A percentile compares a stretch with the other conserved stretches of the same genome.
Evolutionary conservation across 441 rosid genomes (phyloP).

Genomic region (Populus hybrid): DNA sequence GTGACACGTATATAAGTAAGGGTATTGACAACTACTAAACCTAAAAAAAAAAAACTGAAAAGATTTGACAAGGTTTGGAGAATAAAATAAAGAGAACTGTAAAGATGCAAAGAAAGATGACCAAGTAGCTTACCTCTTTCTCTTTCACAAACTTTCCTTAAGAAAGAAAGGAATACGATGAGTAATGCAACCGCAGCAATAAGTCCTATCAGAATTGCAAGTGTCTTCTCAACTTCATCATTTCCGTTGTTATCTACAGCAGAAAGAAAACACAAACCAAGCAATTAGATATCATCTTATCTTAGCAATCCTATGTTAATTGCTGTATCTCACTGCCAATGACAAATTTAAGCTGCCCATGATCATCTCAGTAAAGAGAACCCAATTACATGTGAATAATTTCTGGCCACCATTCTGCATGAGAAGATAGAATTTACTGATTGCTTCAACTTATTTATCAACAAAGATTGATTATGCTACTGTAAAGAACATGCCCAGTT

Average conservation of each 20-base stretch:
- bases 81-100: not conserved
- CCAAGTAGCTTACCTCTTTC: conserved; percentile 45
- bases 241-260: conserved; percentile 36
- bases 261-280: not conserved
- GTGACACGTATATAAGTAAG: not conserved
- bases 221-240: conserved; percentile 63
- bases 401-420: not conserved
- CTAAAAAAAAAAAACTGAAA: not conserved
- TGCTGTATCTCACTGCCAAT: not conserved
- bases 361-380: not conserved
- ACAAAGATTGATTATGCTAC: not conserved
- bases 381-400: not conserved
- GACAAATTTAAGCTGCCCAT: not conserved
- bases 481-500: not conserved
- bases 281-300: not conserved
- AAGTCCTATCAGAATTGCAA: conserved; percentile 78
- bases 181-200: conserved; percentile 69
- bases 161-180: conserved; percentile 64
- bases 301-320: conserved; percentile 5
- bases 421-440: not conserved
- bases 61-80: not conserved
- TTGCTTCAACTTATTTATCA: not conserved
- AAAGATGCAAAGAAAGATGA: not conserved
- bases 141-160: conserved; percentile 49
- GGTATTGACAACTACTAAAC: not conserved